Conservation (phyloP, 148 eudicot species). For the Pharnaceum exiguum region DNA sequence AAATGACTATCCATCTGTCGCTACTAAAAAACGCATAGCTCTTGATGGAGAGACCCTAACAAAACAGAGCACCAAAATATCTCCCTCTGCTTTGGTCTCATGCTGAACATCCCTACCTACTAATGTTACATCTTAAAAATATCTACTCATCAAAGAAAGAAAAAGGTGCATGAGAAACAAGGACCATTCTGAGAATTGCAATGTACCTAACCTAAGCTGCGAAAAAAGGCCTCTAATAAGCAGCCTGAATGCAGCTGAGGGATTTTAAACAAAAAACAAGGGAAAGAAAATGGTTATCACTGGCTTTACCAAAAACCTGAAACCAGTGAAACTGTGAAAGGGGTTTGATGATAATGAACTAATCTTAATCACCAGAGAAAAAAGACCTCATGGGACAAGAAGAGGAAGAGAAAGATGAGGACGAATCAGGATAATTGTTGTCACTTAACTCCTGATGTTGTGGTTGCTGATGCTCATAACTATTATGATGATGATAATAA, state of each 20-base stretch:
- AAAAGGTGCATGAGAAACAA: conserved; percentile 7
- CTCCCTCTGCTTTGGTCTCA: conserved; percentile 6
- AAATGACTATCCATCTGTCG: conserved; percentile 15
- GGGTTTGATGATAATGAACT: background rate
- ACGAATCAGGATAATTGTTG: conserved; percentile 14
- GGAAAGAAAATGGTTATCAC: background rate
- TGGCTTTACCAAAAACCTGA: conserved; percentile 27
- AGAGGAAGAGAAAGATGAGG: conserved; percentile 36
- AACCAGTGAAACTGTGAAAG: conserved; percentile 19
- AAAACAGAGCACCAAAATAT: conserved; percentile 6
- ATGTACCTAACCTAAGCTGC: background rate
- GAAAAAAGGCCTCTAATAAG: conserved; percentile 46
- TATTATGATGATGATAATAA: too few species aligned
- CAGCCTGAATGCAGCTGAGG: conserved; percentile 38
- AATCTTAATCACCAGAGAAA: conserved; percentile 39
- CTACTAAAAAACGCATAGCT: conserved; percentile 42
- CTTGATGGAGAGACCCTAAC: conserved; percentile 21
- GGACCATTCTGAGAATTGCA: background rate
- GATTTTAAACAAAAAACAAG: too few species aligned
- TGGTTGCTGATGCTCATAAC: conserved; percentile 1
- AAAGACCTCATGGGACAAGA: conserved; percentile 51
- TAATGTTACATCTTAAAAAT: background rate
- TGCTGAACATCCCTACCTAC: conserved; percentile 3
- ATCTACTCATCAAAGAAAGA: conserved; percentile 23
- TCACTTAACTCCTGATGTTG: conserved; percentile 11